Evolutionary conservation across 176 grass and related monocot species (phyloP), one percentile per base, ranked within the genome.

Genomic region (Chloris gayana): DNA sequence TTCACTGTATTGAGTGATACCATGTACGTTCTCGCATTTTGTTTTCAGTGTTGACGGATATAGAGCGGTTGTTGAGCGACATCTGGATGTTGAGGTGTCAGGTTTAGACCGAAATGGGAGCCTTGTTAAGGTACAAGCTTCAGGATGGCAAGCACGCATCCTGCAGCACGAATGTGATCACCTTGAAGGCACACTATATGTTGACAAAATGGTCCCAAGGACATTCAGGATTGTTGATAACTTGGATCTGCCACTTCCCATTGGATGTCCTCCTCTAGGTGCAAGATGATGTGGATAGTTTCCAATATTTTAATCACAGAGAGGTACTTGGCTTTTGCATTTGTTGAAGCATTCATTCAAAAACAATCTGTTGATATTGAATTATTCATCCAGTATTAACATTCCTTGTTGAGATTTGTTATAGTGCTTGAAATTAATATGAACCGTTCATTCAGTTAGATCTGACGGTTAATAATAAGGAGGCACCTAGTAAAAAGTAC

Each of bases 151-250:
- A 38, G 92, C 90, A 59, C 96, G 96, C 33, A 98, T 98, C 35
- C 78, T 95, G 67, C 96, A 98, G 69, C 96, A 98, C 4, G 96
- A 98, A 80, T 95, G 90, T 24, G 92, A 98, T 89, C 96, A 98
- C 80, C 92, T 95, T 32, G 90, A 98, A 61, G 96, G 96, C 69
- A 93, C 79, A 13, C 58, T 98, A 12, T 98, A 95, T 79, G 92
- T 98, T 76, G 92, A 98, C 67, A 98, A 93, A 75, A 98, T 98
- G 90, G 54, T 93, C 19, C 88, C 90, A 9, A 98, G 84, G 68
- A 95, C 96, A 83, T 95, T 98, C 67, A 93, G 88, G 75, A 82
- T 76, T 46, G 88, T 95, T 76, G 86, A 98, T 67, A 98, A 98
- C 47, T 81, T 98, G 79, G 82, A 87, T 80, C 70, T 95, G 64